phyloP scores from a whole-genome alignment of 306 rosid genomes.

The Psophocarpus tetragonolobus region DNA sequence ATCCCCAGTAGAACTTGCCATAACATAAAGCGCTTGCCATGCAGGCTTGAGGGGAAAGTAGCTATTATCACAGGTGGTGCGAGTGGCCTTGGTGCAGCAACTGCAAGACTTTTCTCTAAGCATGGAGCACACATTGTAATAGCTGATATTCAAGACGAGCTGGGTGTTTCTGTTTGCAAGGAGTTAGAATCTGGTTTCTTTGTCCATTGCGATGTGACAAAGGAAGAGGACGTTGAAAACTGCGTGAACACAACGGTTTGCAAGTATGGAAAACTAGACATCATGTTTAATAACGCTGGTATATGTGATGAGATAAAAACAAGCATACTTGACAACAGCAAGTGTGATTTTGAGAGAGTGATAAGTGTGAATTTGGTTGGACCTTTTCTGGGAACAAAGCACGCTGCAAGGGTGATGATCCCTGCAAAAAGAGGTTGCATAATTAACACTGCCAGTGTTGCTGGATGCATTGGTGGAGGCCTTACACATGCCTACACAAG shows the following conservation, averaged over 20 bases:
- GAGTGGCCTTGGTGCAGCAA: conserved; percentile 52
- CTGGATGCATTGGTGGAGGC: conserved; percentile 31
- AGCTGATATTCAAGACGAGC: conserved; percentile 49
- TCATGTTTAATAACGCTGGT: conserved; percentile 66
- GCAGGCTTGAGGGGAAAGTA: conserved; percentile 64
- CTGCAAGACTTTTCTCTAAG: conserved; percentile 46
- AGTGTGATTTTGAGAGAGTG: conserved; percentile 42
- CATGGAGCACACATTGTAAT: conserved; percentile 57
- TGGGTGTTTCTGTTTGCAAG: conserved; percentile 38
- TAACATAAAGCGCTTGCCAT: neutral
- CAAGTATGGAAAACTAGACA: conserved; percentile 53
- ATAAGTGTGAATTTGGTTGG: conserved; percentile 44
- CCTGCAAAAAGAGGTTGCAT: conserved; percentile 42
- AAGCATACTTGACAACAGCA: conserved; percentile 30
- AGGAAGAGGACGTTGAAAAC: conserved; percentile 43
- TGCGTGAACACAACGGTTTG: conserved; percentile 34
- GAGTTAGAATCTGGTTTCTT: conserved; percentile 11
- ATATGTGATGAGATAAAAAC: neutral
- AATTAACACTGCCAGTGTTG: conserved; percentile 40
- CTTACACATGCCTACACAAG: conserved; percentile 44
- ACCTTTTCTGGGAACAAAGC: conserved; percentile 47
- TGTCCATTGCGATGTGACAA: conserved; percentile 56
- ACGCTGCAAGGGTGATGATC: conserved; percentile 54
- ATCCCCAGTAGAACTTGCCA: neutral
- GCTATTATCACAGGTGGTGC: conserved; percentile 49